Percentiles rank a stretch among this genome's conserved stretches.
These are phyloP conservation scores for Monosporozyma aquatica DNA, from an alignment of 805 yeast species.

Conservation along the genomic window DNA sequence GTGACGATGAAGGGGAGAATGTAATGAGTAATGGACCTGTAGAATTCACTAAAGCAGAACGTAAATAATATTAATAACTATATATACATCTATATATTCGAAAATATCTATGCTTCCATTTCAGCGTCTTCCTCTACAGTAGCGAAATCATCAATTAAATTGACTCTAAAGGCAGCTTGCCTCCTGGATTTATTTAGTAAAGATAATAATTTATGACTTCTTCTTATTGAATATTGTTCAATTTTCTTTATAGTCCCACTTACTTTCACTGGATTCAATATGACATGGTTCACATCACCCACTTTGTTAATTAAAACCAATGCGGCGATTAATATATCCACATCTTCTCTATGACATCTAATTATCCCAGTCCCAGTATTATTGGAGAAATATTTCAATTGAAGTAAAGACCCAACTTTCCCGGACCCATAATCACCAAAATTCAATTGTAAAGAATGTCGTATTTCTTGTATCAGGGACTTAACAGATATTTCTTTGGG, in stretches of 20 bases:
- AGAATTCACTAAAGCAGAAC: slow-evolving; percentile 35
- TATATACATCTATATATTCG: neutral
- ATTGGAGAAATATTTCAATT: slow-evolving; percentile 71
- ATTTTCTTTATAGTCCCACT: slow-evolving; percentile 86
- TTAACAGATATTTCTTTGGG: slow-evolving; percentile 42
- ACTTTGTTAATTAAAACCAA: slow-evolving; percentile 46
- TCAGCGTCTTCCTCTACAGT: slow-evolving; percentile 8
- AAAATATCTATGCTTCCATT: too few species aligned
- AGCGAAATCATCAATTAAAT: slow-evolving; percentile 10
- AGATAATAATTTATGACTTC: slow-evolving; percentile 18
- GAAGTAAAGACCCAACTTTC: slow-evolving; percentile 46
- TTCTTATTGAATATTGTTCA: slow-evolving; percentile 58
- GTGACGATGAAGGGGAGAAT: slow-evolving; percentile 12
- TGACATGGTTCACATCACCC: slow-evolving; percentile 38
- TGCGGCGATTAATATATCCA: slow-evolving; percentile 57
- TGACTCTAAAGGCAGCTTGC: neutral
- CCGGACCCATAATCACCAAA: slow-evolving; percentile 80
- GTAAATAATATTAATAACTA: neutral
- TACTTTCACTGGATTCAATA: slow-evolving; percentile 55
- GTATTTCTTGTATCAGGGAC: slow-evolving; percentile 42
- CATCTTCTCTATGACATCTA: slow-evolving; percentile 61
- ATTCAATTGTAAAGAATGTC: slow-evolving; percentile 46
- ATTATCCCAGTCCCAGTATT: slow-evolving; percentile 78
- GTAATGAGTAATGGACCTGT: slow-evolving; percentile 34
- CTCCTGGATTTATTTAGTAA: slow-evolving; percentile 9